phyloP scores from a whole-genome alignment of 495 filamentous ascomycete genomes.

The Lindgomyces ingoldianus region DNA sequence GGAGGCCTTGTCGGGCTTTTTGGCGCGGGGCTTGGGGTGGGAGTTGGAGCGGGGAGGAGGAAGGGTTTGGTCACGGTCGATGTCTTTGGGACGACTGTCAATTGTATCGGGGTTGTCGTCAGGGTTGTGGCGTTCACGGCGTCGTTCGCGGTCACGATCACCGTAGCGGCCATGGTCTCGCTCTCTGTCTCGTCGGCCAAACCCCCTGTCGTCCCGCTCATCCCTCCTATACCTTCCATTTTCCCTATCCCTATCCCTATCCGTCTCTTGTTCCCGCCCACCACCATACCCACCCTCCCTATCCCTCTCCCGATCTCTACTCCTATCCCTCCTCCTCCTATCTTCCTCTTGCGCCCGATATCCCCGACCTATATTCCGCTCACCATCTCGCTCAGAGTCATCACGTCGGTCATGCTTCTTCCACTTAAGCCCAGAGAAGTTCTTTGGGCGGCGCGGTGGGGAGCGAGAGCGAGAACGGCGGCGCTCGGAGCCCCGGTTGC shows the following conservation, averaged over 20 bases:
- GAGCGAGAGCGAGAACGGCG: conserved; percentile 23
- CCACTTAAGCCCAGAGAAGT: conserved; percentile 36
- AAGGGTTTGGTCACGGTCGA: background rate
- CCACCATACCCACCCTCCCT: conserved; percentile 8
- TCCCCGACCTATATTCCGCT: conserved; percentile 2
- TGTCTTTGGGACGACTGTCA: conserved; percentile 1
- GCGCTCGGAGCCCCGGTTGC: background rate
- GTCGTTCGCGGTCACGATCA: conserved; percentile 10
- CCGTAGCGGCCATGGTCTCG: background rate
- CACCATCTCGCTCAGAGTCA: background rate
- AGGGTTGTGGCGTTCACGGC: conserved; percentile 5
- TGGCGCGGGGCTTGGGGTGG: conserved; percentile 5
- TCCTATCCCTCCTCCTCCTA: background rate
- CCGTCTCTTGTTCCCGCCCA: conserved; percentile 3
- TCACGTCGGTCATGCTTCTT: conserved; percentile 23
- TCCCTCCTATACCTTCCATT: conserved; percentile 15
- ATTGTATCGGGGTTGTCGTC: too few species aligned
- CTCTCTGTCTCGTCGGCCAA: conserved; percentile 4
- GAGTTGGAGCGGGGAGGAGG: conserved; percentile 1
- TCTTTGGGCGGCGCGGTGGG: conserved; percentile 23
- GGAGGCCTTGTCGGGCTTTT: background rate
- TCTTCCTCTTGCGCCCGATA: conserved; percentile 16
- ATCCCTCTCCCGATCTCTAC: conserved; percentile 16
- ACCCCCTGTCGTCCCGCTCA: conserved; percentile 3
- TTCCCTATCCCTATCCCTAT: conserved; percentile 23